Evolutionary conservation across 306 rosid genomes (phyloP), one percentile per base, ranked within the genome.

Genomic region (Geum urbanum): DNA sequence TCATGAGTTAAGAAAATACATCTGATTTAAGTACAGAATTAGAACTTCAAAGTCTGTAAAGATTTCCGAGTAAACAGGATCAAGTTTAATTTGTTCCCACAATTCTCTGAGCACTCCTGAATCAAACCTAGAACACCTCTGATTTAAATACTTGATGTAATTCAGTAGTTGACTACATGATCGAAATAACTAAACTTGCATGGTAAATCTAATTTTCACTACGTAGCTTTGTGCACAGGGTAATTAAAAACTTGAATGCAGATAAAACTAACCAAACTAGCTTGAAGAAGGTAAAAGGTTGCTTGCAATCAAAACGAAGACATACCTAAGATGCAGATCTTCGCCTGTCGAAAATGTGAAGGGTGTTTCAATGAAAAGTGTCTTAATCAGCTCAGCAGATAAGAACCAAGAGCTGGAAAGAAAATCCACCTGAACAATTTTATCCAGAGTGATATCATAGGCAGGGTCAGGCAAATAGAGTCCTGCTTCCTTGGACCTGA

Each of bases 401-500:
- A 94, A 81, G 81, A 94, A 91, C 99, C 99, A 94, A 27, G 97
- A 94, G 77, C 99, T 94, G 6, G 99, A 94, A 4, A 94, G 88
- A 75, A 94, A 94, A 76, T 94, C 99, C 13, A 94, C 99, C 95
- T 94, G 96, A 75, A 94, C 95, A 76, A 94, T 86, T 77, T 83
- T 89, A 69, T 89, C 89, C 67, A 91, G 82, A 0, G 91, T 86
- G 79, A 94, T 94, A 72, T 94, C 87, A 74, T 91, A 94, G 71
- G 99, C 99, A 55, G 97, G 99, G 81, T 94, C 96, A 6, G 99
- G 99, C 83, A 94, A 84, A 78, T 94, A 94, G 61, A 94, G 81
- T 46, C 99, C 99, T 53, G 97, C 91, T 71, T 94, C 97, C 71
- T 89, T 94, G 5, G 97, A 94, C 70, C 95, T 73, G 72, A 91